Evolutionary conservation across 495 filamentous ascomycete genomes (phyloP).

Genomic region (Xylaria sp.): DNA sequence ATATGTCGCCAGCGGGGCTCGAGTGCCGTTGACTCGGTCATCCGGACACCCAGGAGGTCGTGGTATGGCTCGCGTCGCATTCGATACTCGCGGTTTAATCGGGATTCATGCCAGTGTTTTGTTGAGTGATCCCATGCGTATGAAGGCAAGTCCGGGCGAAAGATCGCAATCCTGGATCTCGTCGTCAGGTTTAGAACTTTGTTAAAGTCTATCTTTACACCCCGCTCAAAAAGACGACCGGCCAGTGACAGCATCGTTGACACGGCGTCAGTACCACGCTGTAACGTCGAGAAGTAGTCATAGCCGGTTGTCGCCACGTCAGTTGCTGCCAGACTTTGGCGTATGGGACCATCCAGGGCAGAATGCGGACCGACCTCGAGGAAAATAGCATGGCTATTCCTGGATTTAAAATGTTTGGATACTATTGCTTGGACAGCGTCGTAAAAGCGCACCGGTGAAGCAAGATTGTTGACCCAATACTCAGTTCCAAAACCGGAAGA

Average conservation of each 20-base stretch:
- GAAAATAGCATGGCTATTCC: not conserved
- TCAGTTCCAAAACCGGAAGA: not conserved
- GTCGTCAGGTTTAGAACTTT: too few species aligned
- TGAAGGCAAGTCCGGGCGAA: slow-evolving; percentile 39
- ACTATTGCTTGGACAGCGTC: not conserved
- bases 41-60: slow-evolving; percentile 52
- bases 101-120: slow-evolving; percentile 52
- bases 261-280: slow-evolving; percentile 39
- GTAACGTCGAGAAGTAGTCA: slow-evolving; percentile 36
- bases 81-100: slow-evolving; percentile 50
- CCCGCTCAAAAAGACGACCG: slow-evolving; percentile 45
- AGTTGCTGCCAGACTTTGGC: slow-evolving; percentile 49
- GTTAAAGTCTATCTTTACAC: not conserved
- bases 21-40: slow-evolving; percentile 36
- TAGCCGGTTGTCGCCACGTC: slow-evolving; percentile 23
- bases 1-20: slow-evolving; percentile 52
- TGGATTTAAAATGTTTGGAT: not conserved
- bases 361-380: slow-evolving; percentile 41
- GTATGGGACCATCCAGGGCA: slow-evolving; percentile 56
- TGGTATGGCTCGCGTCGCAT: slow-evolving; percentile 46
- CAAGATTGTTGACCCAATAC: slow-evolving; percentile 10
- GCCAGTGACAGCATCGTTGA: slow-evolving; percentile 37
- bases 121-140: slow-evolving; percentile 52
- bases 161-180: slow-evolving; percentile 28
- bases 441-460: slow-evolving; percentile 2